Percentiles rank a stretch among this genome's conserved stretches.
phyloP scores from a whole-genome alignment of 1,284 basidiomycete species.

The Ustilago curta region DNA sequence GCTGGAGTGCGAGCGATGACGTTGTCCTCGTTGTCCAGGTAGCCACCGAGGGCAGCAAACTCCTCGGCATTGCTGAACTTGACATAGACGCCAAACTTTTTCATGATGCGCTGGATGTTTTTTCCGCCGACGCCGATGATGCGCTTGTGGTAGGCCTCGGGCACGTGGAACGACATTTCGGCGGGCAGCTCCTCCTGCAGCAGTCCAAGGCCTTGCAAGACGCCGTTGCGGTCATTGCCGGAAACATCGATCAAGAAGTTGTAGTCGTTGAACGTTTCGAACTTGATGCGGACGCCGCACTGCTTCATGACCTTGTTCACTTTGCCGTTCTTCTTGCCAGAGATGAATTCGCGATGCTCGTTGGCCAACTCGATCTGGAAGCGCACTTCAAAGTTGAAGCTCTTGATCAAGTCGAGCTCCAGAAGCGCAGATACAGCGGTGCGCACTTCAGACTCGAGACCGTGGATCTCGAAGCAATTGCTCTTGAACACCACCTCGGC shows the following conservation, averaged over 20 bases:
- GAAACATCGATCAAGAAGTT: slow-evolving; percentile 93
- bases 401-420: slow-evolving; percentile 90
- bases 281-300: slow-evolving; percentile 92
- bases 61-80: slow-evolving; percentile 99
- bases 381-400: slow-evolving; percentile 95
- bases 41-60: slow-evolving; percentile 92
- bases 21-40: slow-evolving; percentile 98
- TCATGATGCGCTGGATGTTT: slow-evolving; percentile 99
- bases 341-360: slow-evolving; percentile 96
- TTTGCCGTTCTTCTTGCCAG: slow-evolving; percentile 70
- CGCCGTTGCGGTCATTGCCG: slow-evolving; percentile 73
- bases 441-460: slow-evolving; percentile 91
- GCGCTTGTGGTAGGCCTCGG: slow-evolving; percentile 97
- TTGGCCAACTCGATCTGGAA: slow-evolving; percentile 99
- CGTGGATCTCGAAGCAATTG: slow-evolving; percentile 97
- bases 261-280: slow-evolving; percentile 98
- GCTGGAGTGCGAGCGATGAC: slow-evolving; percentile 96
- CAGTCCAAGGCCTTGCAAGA: slow-evolving; percentile 87
- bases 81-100: slow-evolving; percentile 98
- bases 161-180: slow-evolving; percentile 99
- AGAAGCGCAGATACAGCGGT: slow-evolving; percentile 86
- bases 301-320: slow-evolving; percentile 73
- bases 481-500: slow-evolving; percentile 97
- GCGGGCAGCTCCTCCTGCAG: slow-evolving; percentile 96
- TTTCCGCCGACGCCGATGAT: slow-evolving; percentile 98